Evolutionary conservation across 2,329 filamentous ascomycete genomes (phyloP).

Genomic region (Tolypocladium paradoxum): DNA sequence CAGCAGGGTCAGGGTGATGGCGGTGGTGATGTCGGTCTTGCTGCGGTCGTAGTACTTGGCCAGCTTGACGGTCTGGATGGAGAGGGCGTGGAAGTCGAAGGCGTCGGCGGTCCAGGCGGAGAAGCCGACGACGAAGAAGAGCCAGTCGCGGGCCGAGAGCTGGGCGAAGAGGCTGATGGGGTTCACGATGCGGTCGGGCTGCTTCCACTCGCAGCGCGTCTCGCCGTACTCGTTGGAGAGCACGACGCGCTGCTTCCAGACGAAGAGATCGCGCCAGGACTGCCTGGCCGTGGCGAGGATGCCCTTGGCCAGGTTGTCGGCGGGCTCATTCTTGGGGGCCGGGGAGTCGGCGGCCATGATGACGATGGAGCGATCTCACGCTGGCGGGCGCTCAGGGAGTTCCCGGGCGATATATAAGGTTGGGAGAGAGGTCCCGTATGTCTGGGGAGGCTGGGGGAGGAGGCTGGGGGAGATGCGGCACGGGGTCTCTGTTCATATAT

Average conservation of each 20-base stretch:
- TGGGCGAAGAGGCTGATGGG: conserved; percentile 58
- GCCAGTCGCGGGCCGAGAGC: conserved; percentile 56
- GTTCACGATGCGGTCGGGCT: conserved; percentile 55
- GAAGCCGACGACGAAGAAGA: conserved; percentile 67
- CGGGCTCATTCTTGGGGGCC: conserved; percentile 30
- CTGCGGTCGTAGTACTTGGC: conserved; percentile 36
- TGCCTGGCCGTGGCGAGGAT: conserved; percentile 55
- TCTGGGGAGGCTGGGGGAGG: background rate
- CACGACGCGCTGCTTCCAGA: conserved; percentile 64
- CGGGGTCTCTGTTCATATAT: background rate
- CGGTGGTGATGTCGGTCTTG: conserved; percentile 60
- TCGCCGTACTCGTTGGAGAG: conserved; percentile 55
- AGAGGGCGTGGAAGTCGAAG: conserved; percentile 74
- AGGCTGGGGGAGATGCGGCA: background rate
- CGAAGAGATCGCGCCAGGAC: conserved; percentile 53
- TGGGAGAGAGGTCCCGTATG: background rate
- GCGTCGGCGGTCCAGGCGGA: conserved; percentile 71
- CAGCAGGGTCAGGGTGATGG: conserved; percentile 65
- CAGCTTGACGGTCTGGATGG: conserved; percentile 66
- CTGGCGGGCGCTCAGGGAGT: background rate
- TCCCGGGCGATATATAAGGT: background rate
- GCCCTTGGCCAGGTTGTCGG: conserved; percentile 58
- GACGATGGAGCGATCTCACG: background rate
- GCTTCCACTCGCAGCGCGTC: conserved; percentile 55
- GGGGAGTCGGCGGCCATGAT: background rate